phyloP scores from a whole-genome alignment of 164 flowering plant species.

The Dillenia suffruticosa region DNA sequence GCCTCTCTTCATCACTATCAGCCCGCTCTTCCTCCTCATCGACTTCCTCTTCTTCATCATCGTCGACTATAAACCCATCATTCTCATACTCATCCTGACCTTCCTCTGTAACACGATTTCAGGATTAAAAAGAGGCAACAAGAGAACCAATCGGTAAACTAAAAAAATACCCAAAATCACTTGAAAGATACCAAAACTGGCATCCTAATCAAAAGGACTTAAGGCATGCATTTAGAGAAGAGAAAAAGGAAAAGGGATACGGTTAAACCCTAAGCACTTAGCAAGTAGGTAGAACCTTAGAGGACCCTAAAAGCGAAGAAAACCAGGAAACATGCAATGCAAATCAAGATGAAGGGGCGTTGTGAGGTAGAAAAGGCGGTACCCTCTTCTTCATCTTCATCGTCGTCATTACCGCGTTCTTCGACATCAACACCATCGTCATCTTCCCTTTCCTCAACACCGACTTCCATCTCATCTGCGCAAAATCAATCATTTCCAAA shows the following conservation, averaged over 20 bases:
- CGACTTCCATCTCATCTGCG: slow-evolving; percentile 52
- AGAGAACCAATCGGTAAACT: neutral
- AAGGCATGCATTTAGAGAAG: too few species aligned
- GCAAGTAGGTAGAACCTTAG: neutral
- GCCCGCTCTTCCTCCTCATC: slow-evolving; percentile 49
- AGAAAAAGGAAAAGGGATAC: neutral
- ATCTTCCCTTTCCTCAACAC: slow-evolving; percentile 44
- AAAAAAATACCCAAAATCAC: neutral
- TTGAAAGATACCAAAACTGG: too few species aligned
- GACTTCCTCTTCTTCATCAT: slow-evolving; percentile 75
- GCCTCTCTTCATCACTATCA: slow-evolving; percentile 55
- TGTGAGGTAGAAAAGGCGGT: neutral
- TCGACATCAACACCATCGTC: slow-evolving; percentile 26
- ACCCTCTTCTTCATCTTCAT: slow-evolving; percentile 57
- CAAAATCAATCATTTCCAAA: neutral
- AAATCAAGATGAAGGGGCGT: neutral
- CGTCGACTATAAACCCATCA: slow-evolving; percentile 94
- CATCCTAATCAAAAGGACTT: too few species aligned
- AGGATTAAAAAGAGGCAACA: neutral
- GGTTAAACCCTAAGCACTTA: slow-evolving; percentile 3
- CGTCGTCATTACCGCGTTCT: slow-evolving; percentile 33
- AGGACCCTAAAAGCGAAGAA: neutral
- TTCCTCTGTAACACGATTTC: slow-evolving; percentile 38
- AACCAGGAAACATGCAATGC: neutral
- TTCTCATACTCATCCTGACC: slow-evolving; percentile 92